A percentile compares a stretch with the other conserved stretches of the same genome.
Conservation (phyloP, 192 early-diverging fungal species). For the Funneliformis mosseae region DNA sequence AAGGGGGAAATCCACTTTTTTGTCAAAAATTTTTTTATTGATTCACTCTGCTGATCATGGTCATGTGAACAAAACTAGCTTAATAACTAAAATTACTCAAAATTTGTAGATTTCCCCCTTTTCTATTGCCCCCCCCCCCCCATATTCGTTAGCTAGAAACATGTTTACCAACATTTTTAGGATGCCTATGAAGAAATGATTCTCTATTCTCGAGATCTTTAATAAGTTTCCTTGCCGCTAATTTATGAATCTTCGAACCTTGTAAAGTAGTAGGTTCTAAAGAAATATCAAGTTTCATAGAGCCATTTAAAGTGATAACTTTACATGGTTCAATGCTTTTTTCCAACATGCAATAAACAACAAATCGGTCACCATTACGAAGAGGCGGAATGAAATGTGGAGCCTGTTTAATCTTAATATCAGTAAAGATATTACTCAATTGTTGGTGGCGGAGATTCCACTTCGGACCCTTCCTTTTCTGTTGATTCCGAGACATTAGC, state of each 20-base stretch:
- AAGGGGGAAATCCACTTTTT: no score
- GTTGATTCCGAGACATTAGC: no score
- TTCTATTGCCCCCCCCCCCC: no score
- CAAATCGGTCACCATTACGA: neutral
- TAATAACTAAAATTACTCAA: no score
- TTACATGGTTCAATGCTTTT: conserved; percentile 1
- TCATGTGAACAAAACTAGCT: no score
- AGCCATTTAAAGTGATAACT: conserved; percentile 1
- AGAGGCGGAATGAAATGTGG: conserved; percentile 10
- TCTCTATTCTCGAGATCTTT: conserved; percentile 24
- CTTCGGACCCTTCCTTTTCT: no score
- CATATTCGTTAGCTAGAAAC: neutral
- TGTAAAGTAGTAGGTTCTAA: conserved; percentile 12
- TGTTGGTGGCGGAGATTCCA: neutral
- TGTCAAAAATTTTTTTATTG: no score
- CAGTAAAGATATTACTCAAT: no score
- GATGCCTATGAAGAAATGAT: conserved; percentile 12
- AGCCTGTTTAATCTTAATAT: neutral
- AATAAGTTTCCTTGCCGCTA: conserved; percentile 29
- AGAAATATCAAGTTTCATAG: neutral
- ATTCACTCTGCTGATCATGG: no score
- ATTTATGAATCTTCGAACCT: conserved; percentile 22
- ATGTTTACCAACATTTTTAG: neutral
- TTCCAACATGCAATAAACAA: conserved; percentile 7
- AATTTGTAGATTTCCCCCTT: no score